Percentiles rank a stretch among this genome's conserved stretches.
Evolutionary conservation across 192 early-diverging fungal species (phyloP).

Genomic region (Linnemannia schmuckeri): DNA sequence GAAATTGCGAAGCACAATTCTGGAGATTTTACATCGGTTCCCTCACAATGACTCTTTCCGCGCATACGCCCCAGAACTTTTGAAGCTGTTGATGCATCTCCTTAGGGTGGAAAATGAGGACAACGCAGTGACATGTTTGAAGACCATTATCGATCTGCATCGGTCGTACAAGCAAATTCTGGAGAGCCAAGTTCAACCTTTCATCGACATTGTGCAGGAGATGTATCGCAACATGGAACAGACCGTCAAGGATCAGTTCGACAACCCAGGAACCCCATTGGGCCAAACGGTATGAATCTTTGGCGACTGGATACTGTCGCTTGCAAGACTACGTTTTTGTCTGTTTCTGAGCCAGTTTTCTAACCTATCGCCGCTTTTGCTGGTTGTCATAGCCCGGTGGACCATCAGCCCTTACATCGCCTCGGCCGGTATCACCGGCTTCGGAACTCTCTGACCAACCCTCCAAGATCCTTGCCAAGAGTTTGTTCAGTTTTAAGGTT

Average conservation of each 20-base stretch:
- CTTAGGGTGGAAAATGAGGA: slow-evolving; percentile 96
- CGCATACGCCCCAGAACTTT: slow-evolving; percentile 81
- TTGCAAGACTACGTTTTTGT: background rate
- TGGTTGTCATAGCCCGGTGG: slow-evolving; percentile 48
- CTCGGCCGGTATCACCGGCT: slow-evolving; percentile 82
- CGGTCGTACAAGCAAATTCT: slow-evolving; percentile 84
- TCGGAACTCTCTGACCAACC: slow-evolving; percentile 67
- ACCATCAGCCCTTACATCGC: slow-evolving; percentile 65
- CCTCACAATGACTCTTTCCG: slow-evolving; percentile 90
- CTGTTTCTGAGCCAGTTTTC: background rate
- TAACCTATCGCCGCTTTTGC: background rate
- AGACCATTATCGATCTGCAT: slow-evolving; percentile 96
- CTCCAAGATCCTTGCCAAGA: slow-evolving; percentile 77
- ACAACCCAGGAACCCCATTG: slow-evolving; percentile 72
- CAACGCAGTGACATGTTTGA: slow-evolving; percentile 93
- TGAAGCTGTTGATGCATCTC: slow-evolving; percentile 80
- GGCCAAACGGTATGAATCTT: slow-evolving; percentile 50
- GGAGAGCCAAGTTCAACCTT: slow-evolving; percentile 90
- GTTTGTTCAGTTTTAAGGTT: slow-evolving; percentile 95
- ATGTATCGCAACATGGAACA: slow-evolving; percentile 96
- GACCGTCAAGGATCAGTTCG: slow-evolving; percentile 86
- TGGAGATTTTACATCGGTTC: slow-evolving; percentile 95
- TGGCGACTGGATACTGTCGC: background rate
- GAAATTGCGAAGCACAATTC: slow-evolving; percentile 89
- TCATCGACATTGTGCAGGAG: slow-evolving; percentile 92